Conservation (phyloP, 2,329 filamentous ascomycete species). For the Ilyonectria mors-panacis region DNA sequence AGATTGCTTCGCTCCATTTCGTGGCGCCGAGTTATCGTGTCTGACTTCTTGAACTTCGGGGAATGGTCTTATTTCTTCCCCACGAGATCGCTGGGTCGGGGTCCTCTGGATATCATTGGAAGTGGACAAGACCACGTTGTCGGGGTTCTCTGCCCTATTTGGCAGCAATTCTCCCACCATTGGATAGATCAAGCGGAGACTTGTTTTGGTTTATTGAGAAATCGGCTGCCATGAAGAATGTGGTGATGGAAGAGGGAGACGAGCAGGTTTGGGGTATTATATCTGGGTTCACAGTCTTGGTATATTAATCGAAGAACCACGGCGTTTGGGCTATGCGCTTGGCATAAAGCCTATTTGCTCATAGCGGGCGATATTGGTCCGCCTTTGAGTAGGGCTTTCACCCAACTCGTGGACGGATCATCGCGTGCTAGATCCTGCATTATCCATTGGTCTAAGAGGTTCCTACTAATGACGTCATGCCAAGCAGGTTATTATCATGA, state of each 20-base stretch:
- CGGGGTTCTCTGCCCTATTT: not conserved
- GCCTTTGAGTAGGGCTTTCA: not conserved
- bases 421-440: conserved; percentile 36
- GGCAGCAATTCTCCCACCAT: not conserved
- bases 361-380: not conserved
- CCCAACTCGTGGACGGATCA: conserved; percentile 14
- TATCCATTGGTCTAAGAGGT: conserved; percentile 42
- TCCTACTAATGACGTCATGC: conserved; percentile 40
- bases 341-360: conserved; percentile 13
- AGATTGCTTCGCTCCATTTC: not conserved
- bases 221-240: not conserved
- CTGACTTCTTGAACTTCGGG: not conserved
- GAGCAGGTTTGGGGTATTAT: conserved; percentile 1
- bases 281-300: not conserved
- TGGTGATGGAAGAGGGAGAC: not conserved
- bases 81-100: conserved; percentile 27
- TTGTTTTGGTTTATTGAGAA: not conserved
- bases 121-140: not conserved
- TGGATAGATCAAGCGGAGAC: not conserved
- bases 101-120: conserved; percentile 24
- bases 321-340: conserved; percentile 7
- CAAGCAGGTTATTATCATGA: not conserved
- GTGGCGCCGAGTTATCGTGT: not conserved
- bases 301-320: not conserved
- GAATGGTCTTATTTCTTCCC: conserved; percentile 24